phyloP scores from a whole-genome alignment of 148 eudicot genomes.

The Rhododendron mucronatum region DNA sequence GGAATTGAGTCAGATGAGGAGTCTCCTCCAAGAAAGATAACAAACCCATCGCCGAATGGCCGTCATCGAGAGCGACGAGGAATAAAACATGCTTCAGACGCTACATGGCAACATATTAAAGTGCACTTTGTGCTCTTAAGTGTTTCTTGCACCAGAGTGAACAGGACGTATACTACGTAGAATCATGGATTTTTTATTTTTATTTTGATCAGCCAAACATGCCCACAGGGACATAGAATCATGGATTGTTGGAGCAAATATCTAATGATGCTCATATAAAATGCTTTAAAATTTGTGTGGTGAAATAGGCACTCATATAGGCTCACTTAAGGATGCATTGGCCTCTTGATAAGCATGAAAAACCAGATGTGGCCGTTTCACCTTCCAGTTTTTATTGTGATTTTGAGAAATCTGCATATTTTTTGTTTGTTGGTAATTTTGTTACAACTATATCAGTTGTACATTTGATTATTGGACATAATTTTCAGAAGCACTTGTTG shows the following conservation, averaged over 20 bases:
- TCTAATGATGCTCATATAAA: not conserved
- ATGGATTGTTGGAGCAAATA: not conserved
- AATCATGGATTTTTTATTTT: not conserved
- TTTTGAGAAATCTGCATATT: not conserved
- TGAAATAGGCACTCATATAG: not conserved
- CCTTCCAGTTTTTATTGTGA: not conserved
- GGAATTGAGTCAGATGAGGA: constrained; percentile 90
- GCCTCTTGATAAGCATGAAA: not conserved
- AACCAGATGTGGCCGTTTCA: not conserved
- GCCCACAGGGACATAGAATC: not conserved
- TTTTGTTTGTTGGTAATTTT: not conserved
- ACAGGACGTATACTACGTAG: not conserved
- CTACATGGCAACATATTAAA: constrained; percentile 4
- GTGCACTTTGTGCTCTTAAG: not conserved
- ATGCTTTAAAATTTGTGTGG: not conserved
- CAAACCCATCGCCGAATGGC: constrained; percentile 76
- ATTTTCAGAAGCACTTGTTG: not conserved
- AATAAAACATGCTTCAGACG: constrained; percentile 27
- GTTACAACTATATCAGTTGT: not conserved
- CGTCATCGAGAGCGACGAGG: constrained; percentile 83
- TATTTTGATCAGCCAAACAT: too few species aligned
- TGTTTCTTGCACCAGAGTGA: not conserved
- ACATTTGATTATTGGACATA: not conserved
- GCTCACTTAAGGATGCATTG: not conserved
- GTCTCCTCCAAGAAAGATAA: constrained; percentile 65